A percentile compares a stretch with the other conserved stretches of the same genome.
phyloP scores from a whole-genome alignment of 371 early-diverging fungal species.

The Rhizopus stolonifer region DNA sequence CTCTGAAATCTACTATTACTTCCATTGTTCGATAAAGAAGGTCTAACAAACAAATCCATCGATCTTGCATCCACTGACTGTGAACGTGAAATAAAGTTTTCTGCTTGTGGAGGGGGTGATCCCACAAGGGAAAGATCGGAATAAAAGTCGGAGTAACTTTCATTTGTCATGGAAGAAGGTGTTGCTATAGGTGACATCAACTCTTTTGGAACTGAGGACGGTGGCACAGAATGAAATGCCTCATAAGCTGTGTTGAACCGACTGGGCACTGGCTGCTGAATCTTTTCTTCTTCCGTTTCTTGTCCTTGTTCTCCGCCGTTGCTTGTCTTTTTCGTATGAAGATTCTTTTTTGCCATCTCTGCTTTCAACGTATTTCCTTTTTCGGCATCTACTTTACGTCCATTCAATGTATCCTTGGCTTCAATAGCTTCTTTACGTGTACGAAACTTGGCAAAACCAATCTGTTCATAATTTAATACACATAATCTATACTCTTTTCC shows the following conservation, averaged over 20 bases:
- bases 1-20: slow-evolving; percentile 7
- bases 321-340: slow-evolving; percentile 65
- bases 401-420: slow-evolving; percentile 82
- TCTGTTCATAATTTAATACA: no score
- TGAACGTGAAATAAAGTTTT: slow-evolving; percentile 25
- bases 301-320: slow-evolving; percentile 5
- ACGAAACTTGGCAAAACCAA: slow-evolving; percentile 94
- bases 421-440: slow-evolving; percentile 80
- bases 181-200: slow-evolving; percentile 49
- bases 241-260: slow-evolving; percentile 49
- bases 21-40: slow-evolving; percentile 11
- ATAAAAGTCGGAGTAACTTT: slow-evolving; percentile 17
- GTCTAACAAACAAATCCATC: slow-evolving; percentile 18
- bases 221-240: slow-evolving; percentile 54
- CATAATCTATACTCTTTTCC: no score
- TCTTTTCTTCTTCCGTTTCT: slow-evolving; percentile 26
- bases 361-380: slow-evolving; percentile 84
- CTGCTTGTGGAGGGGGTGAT: slow-evolving; percentile 7
- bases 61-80: slow-evolving; percentile 25
- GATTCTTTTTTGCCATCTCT: slow-evolving; percentile 94
- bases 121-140: slow-evolving; percentile 19
- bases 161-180: slow-evolving; percentile 33
- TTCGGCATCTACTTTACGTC: slow-evolving; percentile 84
- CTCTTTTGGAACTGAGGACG: slow-evolving; percentile 40
- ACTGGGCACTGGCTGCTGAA: slow-evolving; percentile 10